Evolutionary conservation across 257 asterid species (phyloP).

Genomic region (Solanum clarkiae): DNA sequence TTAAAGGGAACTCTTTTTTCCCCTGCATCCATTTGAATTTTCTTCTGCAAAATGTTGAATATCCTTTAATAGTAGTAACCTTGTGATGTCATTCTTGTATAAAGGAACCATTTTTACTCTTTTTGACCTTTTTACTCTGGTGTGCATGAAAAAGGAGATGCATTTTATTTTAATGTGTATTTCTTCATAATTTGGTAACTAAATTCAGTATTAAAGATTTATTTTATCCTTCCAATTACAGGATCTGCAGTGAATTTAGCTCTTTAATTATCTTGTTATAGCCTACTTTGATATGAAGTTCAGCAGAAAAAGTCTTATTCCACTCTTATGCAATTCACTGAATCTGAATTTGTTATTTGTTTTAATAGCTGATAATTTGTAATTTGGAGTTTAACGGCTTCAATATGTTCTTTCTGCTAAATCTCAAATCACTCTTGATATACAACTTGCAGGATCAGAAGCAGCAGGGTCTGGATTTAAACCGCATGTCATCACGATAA

Average conservation of each 20-base stretch:
- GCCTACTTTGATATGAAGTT: background rate
- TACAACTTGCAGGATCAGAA: slow-evolving; percentile 3
- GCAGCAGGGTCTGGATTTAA: slow-evolving; percentile 1
- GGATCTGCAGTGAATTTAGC: background rate
- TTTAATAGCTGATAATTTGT: background rate
- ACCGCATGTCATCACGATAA: slow-evolving; percentile 1
- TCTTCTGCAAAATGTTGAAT: background rate
- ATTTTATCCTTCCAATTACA: background rate
- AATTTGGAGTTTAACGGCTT: background rate
- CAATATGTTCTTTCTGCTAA: background rate
- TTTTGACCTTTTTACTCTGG: background rate
- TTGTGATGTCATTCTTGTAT: background rate
- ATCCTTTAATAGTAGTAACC: background rate
- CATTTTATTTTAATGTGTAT: background rate
- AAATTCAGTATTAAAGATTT: background rate
- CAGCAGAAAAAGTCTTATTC: background rate
- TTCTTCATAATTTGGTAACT: background rate
- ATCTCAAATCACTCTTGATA: background rate
- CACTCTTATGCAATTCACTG: background rate
- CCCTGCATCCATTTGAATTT: too few relatives aligned
- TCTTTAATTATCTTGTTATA: background rate
- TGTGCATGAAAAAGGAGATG: background rate
- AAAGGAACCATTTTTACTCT: background rate
- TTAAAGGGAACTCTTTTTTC: too few relatives aligned
- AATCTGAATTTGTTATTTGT: background rate